Percentiles rank a stretch among this genome's conserved stretches.
Evolutionary conservation across 345 rosid species (phyloP).

Genomic region (Eucalyptus curtisii): DNA sequence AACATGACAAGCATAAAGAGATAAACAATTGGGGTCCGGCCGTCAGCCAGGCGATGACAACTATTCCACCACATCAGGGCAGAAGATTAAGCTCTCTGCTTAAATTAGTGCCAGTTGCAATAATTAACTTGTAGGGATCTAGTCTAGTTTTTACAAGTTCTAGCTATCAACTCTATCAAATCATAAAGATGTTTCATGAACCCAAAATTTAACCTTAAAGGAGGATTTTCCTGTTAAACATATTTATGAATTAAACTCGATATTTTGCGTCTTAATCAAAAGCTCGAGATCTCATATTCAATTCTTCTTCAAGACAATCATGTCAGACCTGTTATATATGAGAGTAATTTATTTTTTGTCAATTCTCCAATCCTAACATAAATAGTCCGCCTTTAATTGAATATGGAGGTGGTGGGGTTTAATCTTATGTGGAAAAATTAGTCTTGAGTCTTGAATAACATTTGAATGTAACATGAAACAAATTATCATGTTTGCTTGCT

Average conservation of each 20-base stretch:
- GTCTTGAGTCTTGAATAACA: neutral
- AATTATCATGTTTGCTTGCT: neutral
- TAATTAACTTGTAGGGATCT: neutral
- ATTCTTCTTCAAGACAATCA: neutral
- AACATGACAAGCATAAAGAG: neutral
- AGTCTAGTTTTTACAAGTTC: neutral
- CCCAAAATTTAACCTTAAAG: neutral
- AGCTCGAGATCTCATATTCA: fast-evolving
- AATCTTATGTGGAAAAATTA: neutral
- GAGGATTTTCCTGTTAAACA: neutral
- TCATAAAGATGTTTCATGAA: neutral
- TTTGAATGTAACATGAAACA: neutral
- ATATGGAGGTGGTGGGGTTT: neutral
- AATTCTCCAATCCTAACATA: neutral
- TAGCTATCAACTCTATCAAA: neutral
- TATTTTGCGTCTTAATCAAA: neutral
- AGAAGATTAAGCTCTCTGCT: neutral
- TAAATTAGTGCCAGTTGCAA: neutral
- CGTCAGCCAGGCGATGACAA: neutral
- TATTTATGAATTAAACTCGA: neutral
- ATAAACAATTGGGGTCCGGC: neutral
- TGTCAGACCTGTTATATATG: neutral
- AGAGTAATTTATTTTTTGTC: neutral
- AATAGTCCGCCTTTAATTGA: neutral
- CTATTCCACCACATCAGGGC: neutral